These are phyloP conservation scores for Diplosphaera chodatii DNA, from an alignment of 139 green algal genomes.

Conservation along the genomic window DNA sequence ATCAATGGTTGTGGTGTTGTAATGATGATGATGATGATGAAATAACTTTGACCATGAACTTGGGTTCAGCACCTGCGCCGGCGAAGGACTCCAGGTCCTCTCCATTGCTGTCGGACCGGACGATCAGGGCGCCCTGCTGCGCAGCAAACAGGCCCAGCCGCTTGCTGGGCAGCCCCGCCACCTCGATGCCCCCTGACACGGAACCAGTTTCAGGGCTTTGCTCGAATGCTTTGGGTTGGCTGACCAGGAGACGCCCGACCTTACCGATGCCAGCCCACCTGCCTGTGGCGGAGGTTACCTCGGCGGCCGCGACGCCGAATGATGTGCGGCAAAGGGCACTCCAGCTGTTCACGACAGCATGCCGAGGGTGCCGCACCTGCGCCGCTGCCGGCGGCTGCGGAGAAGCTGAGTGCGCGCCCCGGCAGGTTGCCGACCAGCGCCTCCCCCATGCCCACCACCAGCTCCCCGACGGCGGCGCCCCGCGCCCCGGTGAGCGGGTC, in stretches of 20 bases:
- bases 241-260: too few species aligned
- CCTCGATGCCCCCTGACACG: background rate
- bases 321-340: too few species aligned
- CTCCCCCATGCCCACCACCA: conserved; percentile 81
- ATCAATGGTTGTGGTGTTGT: too few species aligned
- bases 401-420: conserved; percentile 63
- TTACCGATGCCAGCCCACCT: too few species aligned
- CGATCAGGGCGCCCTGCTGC: conserved; percentile 50
- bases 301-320: too few species aligned
- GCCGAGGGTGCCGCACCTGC: background rate
- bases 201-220: too few species aligned
- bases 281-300: too few species aligned
- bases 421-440: conserved; percentile 77
- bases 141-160: conserved; percentile 41
- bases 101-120: conserved; percentile 88
- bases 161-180: conserved; percentile 65
- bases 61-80: conserved; percentile 44
- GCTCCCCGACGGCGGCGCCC: conserved; percentile 64
- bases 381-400: background rate
- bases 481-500: conserved; percentile 59
- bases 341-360: too few species aligned
- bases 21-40: too few species aligned
- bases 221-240: too few species aligned
- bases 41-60: too few species aligned
- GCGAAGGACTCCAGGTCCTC: conserved; percentile 86